Evolutionary conservation across 2,329 filamentous ascomycete genomes (phyloP), one percentile per base, ranked within the genome.

Genomic region (Pseudocercospora fijiensis): DNA sequence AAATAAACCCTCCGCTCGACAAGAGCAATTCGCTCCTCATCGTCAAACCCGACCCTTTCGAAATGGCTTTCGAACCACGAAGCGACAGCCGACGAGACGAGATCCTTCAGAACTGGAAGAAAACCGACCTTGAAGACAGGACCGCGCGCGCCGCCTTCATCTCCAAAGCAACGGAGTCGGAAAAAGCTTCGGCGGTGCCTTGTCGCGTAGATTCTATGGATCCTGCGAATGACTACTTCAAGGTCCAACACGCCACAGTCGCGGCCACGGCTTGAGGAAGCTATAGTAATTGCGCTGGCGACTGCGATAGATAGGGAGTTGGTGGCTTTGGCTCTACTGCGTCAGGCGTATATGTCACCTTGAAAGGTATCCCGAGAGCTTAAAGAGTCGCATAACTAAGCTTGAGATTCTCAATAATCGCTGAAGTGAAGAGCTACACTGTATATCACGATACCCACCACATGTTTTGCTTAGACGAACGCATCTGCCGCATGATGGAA

Each of bases 21-120:
- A 83, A 83, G 75, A 83, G 79, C 45, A 85, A 84, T 70, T 84
- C 82, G 4, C 75, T 85, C 11, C 78, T 85, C n/a, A 85, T 85
- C 68, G 80, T 85, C 75, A 85, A 85, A 76, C 83, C 83, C 0
- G 81, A 85, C 65, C 78, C 80, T 0, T 85, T 83, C 69, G 74
- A 83, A 71, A 84, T 85, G 82, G 77, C 75, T 1, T 85, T 85
- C 60, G 80, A 84, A 72, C 81, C 82, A 4, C 74, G 83, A 56
- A 83, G 78, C 57, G 76, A 76, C 57, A 69, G 68, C 7, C 76
- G 80, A 24, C 76, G 74, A 64, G 67, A 73, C 43, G 76, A 80
- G 64, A 77, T 80, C 6, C 67, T 78, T 13, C 67, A 71, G 5
- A 65, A 78, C 20, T 81, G 79, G 80, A 10, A 73, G 57, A 71